A percentile compares a stretch with the other conserved stretches of the same genome.
These are phyloP conservation scores for Macrolepiota albuminosa DNA, from an alignment of 768 basidiomycete genomes.

Conservation along the genomic window DNA sequence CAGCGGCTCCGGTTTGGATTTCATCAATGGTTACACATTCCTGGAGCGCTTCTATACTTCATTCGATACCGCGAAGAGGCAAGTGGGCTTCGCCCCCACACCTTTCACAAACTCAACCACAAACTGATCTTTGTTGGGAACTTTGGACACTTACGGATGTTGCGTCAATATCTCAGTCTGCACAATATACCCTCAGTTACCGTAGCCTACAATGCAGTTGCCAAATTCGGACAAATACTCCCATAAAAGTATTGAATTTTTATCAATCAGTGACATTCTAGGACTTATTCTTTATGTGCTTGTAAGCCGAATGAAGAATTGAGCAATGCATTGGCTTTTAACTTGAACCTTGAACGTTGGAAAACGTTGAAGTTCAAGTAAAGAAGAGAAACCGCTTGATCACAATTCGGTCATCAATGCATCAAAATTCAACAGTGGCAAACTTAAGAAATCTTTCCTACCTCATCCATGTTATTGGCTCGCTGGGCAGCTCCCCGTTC, in stretches of 20 bases:
- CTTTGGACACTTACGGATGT: too few species aligned
- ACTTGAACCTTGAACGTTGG: too few species aligned
- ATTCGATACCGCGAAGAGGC: conserved; percentile 52
- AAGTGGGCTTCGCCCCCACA: conserved; percentile 52
- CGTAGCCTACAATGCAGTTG: background rate
- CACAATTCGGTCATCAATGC: too few species aligned
- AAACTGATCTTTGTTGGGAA: conserved; percentile 23
- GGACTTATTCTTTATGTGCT: too few species aligned
- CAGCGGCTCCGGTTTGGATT: conserved; percentile 44
- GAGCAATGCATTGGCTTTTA: too few species aligned
- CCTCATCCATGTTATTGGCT: conserved; percentile 22
- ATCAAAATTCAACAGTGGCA: background rate
- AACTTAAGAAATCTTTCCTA: background rate
- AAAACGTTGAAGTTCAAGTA: too few species aligned
- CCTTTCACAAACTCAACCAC: conserved; percentile 39
- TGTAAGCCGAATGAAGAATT: too few species aligned
- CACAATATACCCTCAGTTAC: background rate
- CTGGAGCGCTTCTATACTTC: conserved; percentile 63
- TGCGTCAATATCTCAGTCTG: background rate
- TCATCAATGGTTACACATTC: conserved; percentile 50
- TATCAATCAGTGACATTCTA: background rate
- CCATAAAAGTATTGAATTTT: background rate
- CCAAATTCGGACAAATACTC: background rate
- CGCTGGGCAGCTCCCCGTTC: conserved; percentile 24
- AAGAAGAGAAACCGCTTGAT: too few species aligned